A percentile compares a stretch with the other conserved stretches of the same genome.
Conservation (phyloP, 2,329 filamentous ascomycete species). For the Phyllosticta capitalensis region DNA sequence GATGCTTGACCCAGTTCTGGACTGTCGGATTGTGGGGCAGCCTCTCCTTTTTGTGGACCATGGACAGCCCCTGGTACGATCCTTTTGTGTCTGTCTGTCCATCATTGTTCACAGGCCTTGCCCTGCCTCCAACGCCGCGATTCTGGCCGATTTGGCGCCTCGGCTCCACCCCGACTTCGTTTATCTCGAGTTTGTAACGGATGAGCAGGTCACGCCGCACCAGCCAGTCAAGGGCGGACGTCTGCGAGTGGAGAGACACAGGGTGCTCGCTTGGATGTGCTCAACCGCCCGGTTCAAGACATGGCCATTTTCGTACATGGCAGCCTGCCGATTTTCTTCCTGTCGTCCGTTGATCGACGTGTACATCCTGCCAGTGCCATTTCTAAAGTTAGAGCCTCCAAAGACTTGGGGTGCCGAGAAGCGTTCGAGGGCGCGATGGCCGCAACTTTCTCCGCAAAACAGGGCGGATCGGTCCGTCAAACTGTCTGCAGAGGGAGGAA, state of each 20-base stretch:
- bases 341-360: background rate
- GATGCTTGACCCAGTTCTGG: background rate
- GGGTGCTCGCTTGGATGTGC: background rate
- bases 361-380: background rate
- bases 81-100: background rate
- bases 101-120: background rate
- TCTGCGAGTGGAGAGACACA: background rate
- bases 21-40: background rate
- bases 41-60: background rate
- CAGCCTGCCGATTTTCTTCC: no score
- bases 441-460: background rate
- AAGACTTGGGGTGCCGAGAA: background rate
- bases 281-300: background rate
- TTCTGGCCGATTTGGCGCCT: background rate
- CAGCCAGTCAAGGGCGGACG: background rate
- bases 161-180: background rate
- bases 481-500: background rate
- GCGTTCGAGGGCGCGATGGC: background rate
- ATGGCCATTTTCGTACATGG: no score
- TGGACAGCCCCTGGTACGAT: background rate
- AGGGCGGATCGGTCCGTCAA: background rate
- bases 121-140: background rate
- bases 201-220: no score
- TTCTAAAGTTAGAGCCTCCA: background rate
- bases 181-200: no score